Evolutionary conservation across 805 yeast genomes (phyloP).

Genomic region (Candida sanyiensis): DNA sequence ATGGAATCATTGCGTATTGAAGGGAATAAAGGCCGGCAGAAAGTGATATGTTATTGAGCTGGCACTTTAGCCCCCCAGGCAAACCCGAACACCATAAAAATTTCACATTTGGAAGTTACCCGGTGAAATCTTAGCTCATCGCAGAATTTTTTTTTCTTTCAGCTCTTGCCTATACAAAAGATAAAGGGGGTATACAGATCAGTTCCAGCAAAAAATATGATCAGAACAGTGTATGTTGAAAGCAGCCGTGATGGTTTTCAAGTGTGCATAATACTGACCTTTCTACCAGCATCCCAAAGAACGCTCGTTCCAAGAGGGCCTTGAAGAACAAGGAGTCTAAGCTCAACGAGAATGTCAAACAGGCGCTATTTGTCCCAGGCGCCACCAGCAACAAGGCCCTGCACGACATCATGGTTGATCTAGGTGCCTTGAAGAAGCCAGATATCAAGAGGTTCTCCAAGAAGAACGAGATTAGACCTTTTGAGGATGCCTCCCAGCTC

Average conservation of each 20-base stretch:
- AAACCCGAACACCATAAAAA: too few species aligned
- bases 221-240: constrained; percentile 11
- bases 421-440: constrained; percentile 88
- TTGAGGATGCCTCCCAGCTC: constrained; percentile 78
- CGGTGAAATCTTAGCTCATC: constrained; percentile 5
- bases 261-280: constrained; percentile 16
- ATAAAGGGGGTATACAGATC: neutral
- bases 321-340: constrained; percentile 84
- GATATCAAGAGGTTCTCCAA: constrained; percentile 78
- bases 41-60: too few species aligned
- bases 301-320: constrained; percentile 93
- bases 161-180: too few species aligned
- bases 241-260: neutral
- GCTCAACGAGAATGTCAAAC: constrained; percentile 81
- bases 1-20: constrained; percentile 4
- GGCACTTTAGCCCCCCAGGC: too few species aligned
- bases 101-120: neutral
- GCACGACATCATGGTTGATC: constrained; percentile 85
- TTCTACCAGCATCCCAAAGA: constrained; percentile 67
- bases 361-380: constrained; percentile 90
- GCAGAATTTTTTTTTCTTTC: constrained; percentile 5
- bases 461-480: constrained; percentile 87
- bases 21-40: too few species aligned
- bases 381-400: constrained; percentile 68
- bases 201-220: constrained; percentile 2